Evolutionary conservation across 495 filamentous ascomycete species (phyloP).

Genomic region (Penicillium daleae): DNA sequence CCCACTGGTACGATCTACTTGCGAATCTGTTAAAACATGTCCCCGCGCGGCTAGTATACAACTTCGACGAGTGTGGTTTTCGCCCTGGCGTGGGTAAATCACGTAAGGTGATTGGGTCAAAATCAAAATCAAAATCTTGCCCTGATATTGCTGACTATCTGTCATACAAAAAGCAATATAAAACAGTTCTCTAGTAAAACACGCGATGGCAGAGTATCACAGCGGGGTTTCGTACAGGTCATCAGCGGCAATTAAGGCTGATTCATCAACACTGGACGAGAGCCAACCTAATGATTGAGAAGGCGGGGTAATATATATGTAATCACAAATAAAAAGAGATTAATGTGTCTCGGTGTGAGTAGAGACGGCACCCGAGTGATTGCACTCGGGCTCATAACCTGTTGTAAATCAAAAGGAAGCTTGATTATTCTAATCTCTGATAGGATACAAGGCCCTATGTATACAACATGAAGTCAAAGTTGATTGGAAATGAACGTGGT

Average conservation of each 20-base stretch:
- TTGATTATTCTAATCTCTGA: too few species aligned
- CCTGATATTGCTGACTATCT: not conserved
- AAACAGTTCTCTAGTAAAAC: too few species aligned
- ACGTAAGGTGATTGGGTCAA: not conserved
- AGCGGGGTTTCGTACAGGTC: too few species aligned
- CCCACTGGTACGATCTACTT: not conserved
- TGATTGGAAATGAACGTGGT: too few species aligned
- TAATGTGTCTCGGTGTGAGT: not conserved
- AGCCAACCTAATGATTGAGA: constrained; percentile 12
- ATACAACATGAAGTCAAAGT: too few species aligned
- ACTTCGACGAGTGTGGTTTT: too few species aligned
- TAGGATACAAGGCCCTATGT: too few species aligned
- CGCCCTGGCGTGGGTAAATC: not conserved
- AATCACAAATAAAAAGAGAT: not conserved
- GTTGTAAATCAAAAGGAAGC: too few species aligned
- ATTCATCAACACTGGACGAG: constrained; percentile 14
- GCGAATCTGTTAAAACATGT: not conserved
- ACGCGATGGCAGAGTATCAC: too few species aligned
- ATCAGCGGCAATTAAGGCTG: too few species aligned
- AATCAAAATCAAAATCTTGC: not conserved
- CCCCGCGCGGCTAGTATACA: not conserved
- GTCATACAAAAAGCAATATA: too few species aligned
- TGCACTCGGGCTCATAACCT: too few species aligned
- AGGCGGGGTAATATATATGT: constrained; percentile 8
- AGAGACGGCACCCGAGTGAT: not conserved